These are phyloP conservation scores for Fusarium sp. DNA, from an alignment of 2,329 filamentous ascomycete species.

Conservation along the genomic window DNA sequence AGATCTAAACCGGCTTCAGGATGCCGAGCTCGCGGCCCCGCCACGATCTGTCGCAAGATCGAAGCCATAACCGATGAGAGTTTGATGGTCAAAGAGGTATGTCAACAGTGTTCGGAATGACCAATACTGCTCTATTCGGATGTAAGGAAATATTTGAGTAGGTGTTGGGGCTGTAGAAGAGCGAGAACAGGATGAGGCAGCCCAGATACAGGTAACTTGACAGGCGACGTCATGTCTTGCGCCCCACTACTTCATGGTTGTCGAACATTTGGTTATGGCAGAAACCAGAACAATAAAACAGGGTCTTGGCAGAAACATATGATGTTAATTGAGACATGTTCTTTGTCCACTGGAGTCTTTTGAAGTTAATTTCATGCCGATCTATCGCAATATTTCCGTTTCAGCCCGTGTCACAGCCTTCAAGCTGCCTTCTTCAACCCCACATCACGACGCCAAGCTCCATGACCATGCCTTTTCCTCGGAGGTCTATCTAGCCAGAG, in stretches of 20 bases:
- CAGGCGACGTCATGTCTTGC: slow-evolving; percentile 44
- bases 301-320: neutral
- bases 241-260: slow-evolving; percentile 34
- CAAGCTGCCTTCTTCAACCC: neutral
- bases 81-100: neutral
- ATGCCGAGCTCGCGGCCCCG: slow-evolving; percentile 85
- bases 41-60: slow-evolving; percentile 90
- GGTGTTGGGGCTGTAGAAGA: neutral
- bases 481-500: neutral
- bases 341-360: neutral
- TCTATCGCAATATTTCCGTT: neutral
- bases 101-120: neutral
- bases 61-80: slow-evolving; percentile 68
- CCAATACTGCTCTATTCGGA: neutral
- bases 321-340: neutral
- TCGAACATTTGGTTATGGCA: slow-evolving; percentile 25
- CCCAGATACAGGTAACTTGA: slow-evolving; percentile 10
- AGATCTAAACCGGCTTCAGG: slow-evolving; percentile 91
- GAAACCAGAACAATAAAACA: slow-evolving; percentile 1
- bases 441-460: neutral
- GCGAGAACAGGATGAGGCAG: slow-evolving; percentile 27
- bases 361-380: neutral
- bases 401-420: neutral
- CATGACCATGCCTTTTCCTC: neutral
- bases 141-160: neutral